Conservation (phyloP, 1,284 basidiomycete genomes). For the Rhodotorula mucilaginosa region DNA sequence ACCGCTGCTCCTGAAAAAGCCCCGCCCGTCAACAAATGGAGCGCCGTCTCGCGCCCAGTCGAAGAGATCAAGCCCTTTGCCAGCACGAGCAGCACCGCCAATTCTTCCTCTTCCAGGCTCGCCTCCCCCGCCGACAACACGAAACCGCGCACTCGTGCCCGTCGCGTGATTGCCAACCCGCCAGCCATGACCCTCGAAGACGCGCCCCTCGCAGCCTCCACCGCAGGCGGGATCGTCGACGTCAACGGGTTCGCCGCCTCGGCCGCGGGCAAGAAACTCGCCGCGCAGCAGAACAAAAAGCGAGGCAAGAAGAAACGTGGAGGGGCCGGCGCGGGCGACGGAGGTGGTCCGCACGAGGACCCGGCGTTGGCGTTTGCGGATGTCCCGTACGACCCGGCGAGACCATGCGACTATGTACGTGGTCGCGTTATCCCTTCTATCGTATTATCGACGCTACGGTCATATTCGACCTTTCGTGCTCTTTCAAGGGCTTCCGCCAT, state of each 20-base stretch:
- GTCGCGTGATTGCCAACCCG: constrained; percentile 30
- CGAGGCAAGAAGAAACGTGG: constrained; percentile 27
- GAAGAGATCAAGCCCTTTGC: constrained; percentile 17
- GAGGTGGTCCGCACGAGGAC: constrained; percentile 36
- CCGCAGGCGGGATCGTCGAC: constrained; percentile 60
- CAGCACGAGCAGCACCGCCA: constrained; percentile 6
- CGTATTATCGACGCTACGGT: not conserved
- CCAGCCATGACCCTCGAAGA: constrained; percentile 42
- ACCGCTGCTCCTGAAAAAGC: constrained; percentile 18
- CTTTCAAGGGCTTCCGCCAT: no score
- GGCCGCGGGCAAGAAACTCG: constrained; percentile 49
- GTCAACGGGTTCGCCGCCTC: constrained; percentile 66
- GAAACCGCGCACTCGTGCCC: not conserved
- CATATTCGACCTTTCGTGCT: not conserved
- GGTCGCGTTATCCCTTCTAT: no score
- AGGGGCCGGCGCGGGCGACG: constrained; percentile 2
- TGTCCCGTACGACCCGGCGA: constrained; percentile 72
- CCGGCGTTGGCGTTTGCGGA: constrained; percentile 42
- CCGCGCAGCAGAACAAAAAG: constrained; percentile 29
- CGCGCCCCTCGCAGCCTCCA: constrained; percentile 50
- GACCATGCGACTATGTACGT: constrained; percentile 71
- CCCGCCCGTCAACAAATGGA: constrained; percentile 16
- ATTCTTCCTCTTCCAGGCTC: not conserved
- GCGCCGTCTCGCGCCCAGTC: constrained; percentile 2
- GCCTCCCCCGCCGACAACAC: not conserved